These are phyloP conservation scores for Stephania japonica DNA, from an alignment of 164 flowering plant species.

Conservation along the genomic window DNA sequence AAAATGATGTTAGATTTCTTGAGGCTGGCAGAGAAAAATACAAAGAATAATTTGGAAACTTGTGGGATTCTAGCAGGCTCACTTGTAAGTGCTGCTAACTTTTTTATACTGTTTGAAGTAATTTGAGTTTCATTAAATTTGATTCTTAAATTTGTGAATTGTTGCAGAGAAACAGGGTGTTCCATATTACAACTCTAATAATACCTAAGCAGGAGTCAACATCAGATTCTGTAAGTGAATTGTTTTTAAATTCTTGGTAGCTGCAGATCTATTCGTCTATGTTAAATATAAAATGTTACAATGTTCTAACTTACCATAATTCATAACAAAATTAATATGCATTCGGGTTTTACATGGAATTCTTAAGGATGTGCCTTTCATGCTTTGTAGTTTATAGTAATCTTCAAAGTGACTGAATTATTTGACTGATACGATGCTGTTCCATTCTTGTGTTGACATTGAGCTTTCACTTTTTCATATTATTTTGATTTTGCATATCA, in stretches of 20 bases:
- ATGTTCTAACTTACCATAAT: not conserved
- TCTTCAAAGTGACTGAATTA: too few species aligned
- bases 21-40: slow-evolving; percentile 74
- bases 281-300: not conserved
- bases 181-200: slow-evolving; percentile 75
- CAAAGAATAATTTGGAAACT: slow-evolving; percentile 81
- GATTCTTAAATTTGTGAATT: not conserved
- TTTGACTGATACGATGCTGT: not conserved
- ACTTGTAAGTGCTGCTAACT: slow-evolving; percentile 45
- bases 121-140: not conserved
- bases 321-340: too few species aligned
- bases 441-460: not conserved
- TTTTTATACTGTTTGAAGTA: not conserved
- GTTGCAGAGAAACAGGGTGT: slow-evolving; percentile 83
- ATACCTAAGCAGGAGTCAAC: slow-evolving; percentile 98
- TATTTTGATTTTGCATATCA: not conserved
- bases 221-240: slow-evolving; percentile 77
- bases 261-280: not conserved
- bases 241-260: not conserved
- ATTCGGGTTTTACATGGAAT: not conserved
- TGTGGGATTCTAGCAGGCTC: slow-evolving; percentile 96
- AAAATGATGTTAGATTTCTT: slow-evolving; percentile 80
- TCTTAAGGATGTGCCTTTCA: not conserved
- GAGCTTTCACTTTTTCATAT: too few species aligned
- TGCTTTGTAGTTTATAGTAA: not conserved